Evolutionary conservation across 2,329 filamentous ascomycete genomes (phyloP).

Genomic region (Ophiostoma piceae): DNA sequence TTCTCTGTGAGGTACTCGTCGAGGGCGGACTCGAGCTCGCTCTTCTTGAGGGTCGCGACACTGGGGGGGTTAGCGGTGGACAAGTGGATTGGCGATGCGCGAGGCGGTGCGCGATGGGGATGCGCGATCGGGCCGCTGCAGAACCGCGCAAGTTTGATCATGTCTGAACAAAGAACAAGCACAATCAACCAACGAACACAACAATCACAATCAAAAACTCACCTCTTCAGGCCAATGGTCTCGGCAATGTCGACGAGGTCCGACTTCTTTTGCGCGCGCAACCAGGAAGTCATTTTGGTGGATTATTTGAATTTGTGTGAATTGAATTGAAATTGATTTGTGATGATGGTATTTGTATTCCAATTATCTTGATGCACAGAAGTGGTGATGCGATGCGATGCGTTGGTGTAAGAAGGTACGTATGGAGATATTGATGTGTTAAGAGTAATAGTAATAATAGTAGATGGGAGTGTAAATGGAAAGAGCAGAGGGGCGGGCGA

Average conservation of each 20-base stretch:
- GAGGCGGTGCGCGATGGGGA: background rate
- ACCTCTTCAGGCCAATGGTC: conserved; percentile 66
- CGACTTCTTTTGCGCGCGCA: conserved; percentile 75
- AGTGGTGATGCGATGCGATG: conserved; percentile 9
- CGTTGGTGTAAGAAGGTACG: background rate
- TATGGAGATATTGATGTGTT: no score
- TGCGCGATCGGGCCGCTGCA: background rate
- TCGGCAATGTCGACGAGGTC: conserved; percentile 72
- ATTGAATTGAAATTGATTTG: background rate
- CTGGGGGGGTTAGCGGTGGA: conserved; percentile 39
- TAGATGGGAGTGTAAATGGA: background rate
- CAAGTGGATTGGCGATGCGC: background rate
- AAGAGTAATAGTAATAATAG: no score
- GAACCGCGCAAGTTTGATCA: background rate
- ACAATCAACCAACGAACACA: background rate
- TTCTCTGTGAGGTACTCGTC: conserved; percentile 69
- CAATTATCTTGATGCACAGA: background rate
- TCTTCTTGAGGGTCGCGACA: conserved; percentile 67
- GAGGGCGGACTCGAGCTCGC: conserved; percentile 69
- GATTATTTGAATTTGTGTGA: no score
- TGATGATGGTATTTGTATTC: background rate
- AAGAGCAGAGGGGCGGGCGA: conserved; percentile 14
- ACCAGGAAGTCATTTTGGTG: conserved; percentile 50
- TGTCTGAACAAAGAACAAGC: background rate
- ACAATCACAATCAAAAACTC: conserved; percentile 30